Evolutionary conservation across 768 basidiomycete genomes (phyloP).

Genomic region (Hydnum rufescens): DNA sequence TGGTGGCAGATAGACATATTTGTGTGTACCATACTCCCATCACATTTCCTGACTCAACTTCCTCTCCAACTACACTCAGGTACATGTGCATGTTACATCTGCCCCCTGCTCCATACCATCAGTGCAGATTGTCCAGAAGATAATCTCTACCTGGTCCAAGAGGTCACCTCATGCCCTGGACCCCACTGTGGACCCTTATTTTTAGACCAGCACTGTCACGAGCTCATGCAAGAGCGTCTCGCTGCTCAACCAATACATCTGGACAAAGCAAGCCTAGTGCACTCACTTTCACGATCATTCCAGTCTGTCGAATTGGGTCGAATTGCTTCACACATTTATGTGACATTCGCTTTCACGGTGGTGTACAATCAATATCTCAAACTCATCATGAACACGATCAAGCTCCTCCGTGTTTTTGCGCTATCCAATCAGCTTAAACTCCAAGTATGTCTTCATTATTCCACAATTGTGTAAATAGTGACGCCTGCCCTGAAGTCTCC

Average conservation of each 20-base stretch:
- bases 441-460: no score
- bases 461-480: no score
- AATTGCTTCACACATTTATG: constrained; percentile 90
- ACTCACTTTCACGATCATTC: constrained; percentile 90
- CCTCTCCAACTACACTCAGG: no score
- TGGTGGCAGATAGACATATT: no score
- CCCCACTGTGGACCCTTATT: constrained; percentile 78
- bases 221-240: constrained; percentile 85
- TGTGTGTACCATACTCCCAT: no score
- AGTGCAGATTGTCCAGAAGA: constrained; percentile 82
- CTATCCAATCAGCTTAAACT: constrained; percentile 93
- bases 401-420: constrained; percentile 89
- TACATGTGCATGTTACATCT: constrained; percentile 90
- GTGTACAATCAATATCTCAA: constrained; percentile 88
- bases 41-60: no score
- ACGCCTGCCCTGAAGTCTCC: no score
- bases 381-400: constrained; percentile 68
- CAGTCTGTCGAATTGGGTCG: constrained; percentile 83
- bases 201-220: constrained; percentile 85
- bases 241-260: no score
- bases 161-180: constrained; percentile 84
- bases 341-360: constrained; percentile 89
- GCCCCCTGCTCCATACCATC: constrained; percentile 72
- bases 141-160: constrained; percentile 65
- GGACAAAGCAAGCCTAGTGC: constrained; percentile 62